These are phyloP conservation scores for Apophysomyces trapeziformis DNA, from an alignment of 371 early-diverging fungal genomes.

Conservation along the genomic window DNA sequence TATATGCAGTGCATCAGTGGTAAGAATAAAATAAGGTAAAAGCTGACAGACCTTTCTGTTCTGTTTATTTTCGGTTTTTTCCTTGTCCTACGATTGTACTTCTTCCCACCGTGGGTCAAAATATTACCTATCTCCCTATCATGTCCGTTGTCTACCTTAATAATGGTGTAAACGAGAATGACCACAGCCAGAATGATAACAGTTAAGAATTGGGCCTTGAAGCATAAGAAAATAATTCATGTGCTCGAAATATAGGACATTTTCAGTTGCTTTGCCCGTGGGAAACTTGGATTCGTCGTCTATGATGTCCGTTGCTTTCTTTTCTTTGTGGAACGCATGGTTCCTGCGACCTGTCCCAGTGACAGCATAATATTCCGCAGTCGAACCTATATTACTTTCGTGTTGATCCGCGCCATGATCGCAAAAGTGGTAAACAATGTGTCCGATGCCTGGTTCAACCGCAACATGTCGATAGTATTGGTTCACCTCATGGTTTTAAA, in stretches of 20 bases:
- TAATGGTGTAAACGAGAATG: background rate
- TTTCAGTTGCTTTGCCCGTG: background rate
- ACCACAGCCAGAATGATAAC: background rate
- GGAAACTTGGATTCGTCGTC: background rate
- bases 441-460: too few relatives aligned
- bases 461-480: too few relatives aligned
- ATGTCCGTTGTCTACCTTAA: background rate
- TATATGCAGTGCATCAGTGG: too few relatives aligned
- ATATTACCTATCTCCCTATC: background rate
- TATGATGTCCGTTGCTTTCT: background rate
- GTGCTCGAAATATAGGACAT: background rate
- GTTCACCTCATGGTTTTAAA: too few relatives aligned
- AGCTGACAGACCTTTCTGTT: too few relatives aligned
- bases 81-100: background rate
- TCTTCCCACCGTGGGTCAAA: background rate
- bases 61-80: too few relatives aligned
- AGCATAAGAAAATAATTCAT: background rate
- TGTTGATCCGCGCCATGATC: too few relatives aligned
- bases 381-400: too few relatives aligned
- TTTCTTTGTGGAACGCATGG: background rate
- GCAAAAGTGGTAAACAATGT: too few relatives aligned
- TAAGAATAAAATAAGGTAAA: too few relatives aligned
- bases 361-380: too few relatives aligned
- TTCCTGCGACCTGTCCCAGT: background rate
- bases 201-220: background rate